Evolutionary conservation across 148 eudicot species (phyloP), one percentile per base, ranked within the genome.

Genomic region (Silene uniflora): DNA sequence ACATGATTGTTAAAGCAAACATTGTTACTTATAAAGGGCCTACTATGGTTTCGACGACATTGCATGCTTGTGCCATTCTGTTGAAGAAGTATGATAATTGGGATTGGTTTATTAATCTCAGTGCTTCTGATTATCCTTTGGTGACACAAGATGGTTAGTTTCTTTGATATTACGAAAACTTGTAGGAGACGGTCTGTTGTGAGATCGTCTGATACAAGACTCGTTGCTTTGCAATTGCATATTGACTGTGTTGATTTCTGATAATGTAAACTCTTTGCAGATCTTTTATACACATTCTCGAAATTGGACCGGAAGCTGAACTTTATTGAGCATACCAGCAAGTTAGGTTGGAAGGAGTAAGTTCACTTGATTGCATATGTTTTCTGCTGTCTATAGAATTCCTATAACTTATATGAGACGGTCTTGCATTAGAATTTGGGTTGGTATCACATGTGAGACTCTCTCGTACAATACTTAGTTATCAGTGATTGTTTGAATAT

Each of bases 101-200:
- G 98, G 99, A 95, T 87, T 95, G 99, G 99, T 95, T 95, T 87
- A 95, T 95, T 73, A 95, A 95, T 81, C 89, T 95, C 46, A 95
- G 98, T 74, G 98, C 97, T 62, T 92, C 98, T 1, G 97, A 95
- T 90, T 95, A 95, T 84, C 98, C 98, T 72, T 89, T 95, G 47
- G 92, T 95, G 61, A 95, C 98, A 58, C 98, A 95, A 82, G 98
- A 95, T 80, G 98, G 98, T 92, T 13, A 83, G 87, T 76, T 70
- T 29, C 47, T 23, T 1, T 56, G n/a, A n/a, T n/a, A n/a, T n/a
- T n/a, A n/a, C n/a, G n/a, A n/a, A n/a, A n/a, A n/a, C n/a, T n/a
- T n/a, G n/a, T n/a, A n/a, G n/a, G n/a, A n/a, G n/a, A n/a, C n/a
- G n/a, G n/a, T n/a, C n/a, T n/a, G n/a, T n/a, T n/a, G n/a, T n/a